phyloP scores from a whole-genome alignment of 345 rosid genomes.

The Hypericum androsaemum region DNA sequence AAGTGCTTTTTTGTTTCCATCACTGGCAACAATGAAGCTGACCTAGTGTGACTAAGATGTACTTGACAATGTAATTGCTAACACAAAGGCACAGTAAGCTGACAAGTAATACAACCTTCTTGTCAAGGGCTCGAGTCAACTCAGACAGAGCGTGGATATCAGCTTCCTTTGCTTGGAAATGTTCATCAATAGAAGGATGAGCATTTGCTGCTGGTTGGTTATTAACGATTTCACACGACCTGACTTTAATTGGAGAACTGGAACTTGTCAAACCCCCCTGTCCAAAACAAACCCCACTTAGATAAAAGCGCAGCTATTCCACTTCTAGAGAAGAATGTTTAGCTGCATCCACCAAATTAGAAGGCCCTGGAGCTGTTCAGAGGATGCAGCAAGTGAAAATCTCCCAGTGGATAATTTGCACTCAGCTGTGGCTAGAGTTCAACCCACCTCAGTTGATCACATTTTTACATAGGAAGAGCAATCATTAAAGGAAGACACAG shows the following conservation, averaged over 20 bases:
- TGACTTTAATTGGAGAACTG: conserved; percentile 29
- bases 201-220: conserved; percentile 16
- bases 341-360: neutral
- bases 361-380: neutral
- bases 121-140: conserved; percentile 23
- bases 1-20: too few species aligned
- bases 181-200: conserved; percentile 14
- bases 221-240: conserved; percentile 26
- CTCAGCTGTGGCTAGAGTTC: too few species aligned
- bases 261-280: conserved; percentile 39
- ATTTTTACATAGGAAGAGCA: too few species aligned
- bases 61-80: too few species aligned
- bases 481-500: too few species aligned
- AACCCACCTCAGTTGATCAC: too few species aligned
- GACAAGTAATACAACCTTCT: conserved; percentile 19
- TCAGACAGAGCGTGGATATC: conserved; percentile 24
- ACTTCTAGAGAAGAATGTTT: neutral
- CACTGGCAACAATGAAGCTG: too few species aligned
- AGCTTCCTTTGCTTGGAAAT: conserved; percentile 25
- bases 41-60: too few species aligned
- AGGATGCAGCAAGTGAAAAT: too few species aligned
- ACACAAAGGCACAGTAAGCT: conserved; percentile 2
- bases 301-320: neutral
- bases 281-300: conserved; percentile 6
- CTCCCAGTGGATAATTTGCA: too few species aligned